Evolutionary conservation across 257 asterid genomes (phyloP).

Genomic region (Fraxinus excelsior): DNA sequence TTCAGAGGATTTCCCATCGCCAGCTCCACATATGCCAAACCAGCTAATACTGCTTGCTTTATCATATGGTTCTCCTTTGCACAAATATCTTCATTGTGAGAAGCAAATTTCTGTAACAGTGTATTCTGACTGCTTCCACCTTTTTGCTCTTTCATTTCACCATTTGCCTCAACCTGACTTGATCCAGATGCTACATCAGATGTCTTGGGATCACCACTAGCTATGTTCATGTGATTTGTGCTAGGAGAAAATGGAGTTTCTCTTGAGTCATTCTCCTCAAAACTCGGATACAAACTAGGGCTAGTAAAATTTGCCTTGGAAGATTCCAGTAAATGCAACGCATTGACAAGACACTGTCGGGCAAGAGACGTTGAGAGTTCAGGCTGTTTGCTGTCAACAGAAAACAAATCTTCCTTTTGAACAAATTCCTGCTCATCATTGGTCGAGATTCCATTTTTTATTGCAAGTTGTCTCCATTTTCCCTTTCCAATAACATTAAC

Average conservation of each 20-base stretch:
- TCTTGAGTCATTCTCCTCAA: slow-evolving; percentile 48
- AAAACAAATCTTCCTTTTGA: slow-evolving; percentile 35
- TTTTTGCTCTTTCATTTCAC: slow-evolving; percentile 73
- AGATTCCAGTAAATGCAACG: slow-evolving; percentile 57
- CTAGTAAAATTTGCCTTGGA: slow-evolving; percentile 30
- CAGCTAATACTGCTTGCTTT: slow-evolving; percentile 68
- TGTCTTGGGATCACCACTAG: slow-evolving; percentile 44
- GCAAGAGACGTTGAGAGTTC: slow-evolving; percentile 65
- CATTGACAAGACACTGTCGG: slow-evolving; percentile 69
- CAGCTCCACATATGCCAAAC: slow-evolving; percentile 76
- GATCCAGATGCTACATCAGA: slow-evolving; percentile 33
- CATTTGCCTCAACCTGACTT: slow-evolving; percentile 53
- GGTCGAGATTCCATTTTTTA: slow-evolving; percentile 41
- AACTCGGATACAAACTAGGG: slow-evolving; percentile 23
- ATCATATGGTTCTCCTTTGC: slow-evolving; percentile 63
- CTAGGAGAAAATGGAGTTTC: slow-evolving; percentile 39
- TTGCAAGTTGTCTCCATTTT: slow-evolving; percentile 78
- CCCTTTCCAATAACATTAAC: slow-evolving; percentile 77
- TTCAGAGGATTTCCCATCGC: slow-evolving; percentile 65
- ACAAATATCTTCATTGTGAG: slow-evolving; percentile 52
- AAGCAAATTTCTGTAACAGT: slow-evolving; percentile 45
- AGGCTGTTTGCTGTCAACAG: slow-evolving; percentile 40
- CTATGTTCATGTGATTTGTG: slow-evolving; percentile 34
- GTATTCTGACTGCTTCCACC: slow-evolving; percentile 53
- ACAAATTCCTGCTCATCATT: slow-evolving; percentile 30